Conservation (phyloP, 2,329 filamentous ascomycete species). For the Fusarium setosum region DNA sequence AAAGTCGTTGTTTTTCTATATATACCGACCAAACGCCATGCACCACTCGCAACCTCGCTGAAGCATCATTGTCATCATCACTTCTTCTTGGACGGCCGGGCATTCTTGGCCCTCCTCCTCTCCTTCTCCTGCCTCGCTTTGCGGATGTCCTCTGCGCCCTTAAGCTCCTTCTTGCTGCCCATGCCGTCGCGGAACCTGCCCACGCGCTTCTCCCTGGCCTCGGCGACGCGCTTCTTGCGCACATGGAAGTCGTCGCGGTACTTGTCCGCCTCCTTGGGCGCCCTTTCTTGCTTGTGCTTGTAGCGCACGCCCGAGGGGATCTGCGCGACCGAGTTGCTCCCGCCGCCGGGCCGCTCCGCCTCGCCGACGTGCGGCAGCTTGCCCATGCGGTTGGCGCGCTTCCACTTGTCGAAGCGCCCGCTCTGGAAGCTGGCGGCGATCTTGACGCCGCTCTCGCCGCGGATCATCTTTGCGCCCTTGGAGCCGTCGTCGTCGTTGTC, state of each 20-base stretch:
- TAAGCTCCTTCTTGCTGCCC: conserved; percentile 82
- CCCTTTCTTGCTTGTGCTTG: conserved; percentile 87
- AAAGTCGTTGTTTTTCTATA: conserved; percentile 26
- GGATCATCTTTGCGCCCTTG: conserved; percentile 77
- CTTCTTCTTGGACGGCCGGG: conserved; percentile 76
- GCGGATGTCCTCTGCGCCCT: conserved; percentile 84
- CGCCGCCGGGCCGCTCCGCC: conserved; percentile 66
- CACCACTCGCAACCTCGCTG: background rate
- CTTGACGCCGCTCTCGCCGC: conserved; percentile 93
- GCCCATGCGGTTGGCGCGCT: conserved; percentile 83
- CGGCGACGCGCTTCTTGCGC: conserved; percentile 89
- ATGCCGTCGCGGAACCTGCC: conserved; percentile 79
- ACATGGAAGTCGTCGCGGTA: conserved; percentile 90
- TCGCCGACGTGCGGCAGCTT: conserved; percentile 87
- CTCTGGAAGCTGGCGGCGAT: conserved; percentile 94
- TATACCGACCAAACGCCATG: conserved; percentile 29
- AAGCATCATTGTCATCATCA: conserved; percentile 22
- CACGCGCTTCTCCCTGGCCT: conserved; percentile 86
- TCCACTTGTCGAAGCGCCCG: conserved; percentile 94
- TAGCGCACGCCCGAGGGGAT: conserved; percentile 64
- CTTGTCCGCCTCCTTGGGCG: conserved; percentile 94
- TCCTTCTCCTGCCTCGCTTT: conserved; percentile 84
- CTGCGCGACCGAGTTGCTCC: conserved; percentile 25
- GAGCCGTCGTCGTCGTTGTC: conserved; percentile 96
- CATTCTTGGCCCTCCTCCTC: conserved; percentile 87